Base-by-base conservation (phyloP, 1,284 basidiomycete species). In the Jaminaea rosea region DNA sequence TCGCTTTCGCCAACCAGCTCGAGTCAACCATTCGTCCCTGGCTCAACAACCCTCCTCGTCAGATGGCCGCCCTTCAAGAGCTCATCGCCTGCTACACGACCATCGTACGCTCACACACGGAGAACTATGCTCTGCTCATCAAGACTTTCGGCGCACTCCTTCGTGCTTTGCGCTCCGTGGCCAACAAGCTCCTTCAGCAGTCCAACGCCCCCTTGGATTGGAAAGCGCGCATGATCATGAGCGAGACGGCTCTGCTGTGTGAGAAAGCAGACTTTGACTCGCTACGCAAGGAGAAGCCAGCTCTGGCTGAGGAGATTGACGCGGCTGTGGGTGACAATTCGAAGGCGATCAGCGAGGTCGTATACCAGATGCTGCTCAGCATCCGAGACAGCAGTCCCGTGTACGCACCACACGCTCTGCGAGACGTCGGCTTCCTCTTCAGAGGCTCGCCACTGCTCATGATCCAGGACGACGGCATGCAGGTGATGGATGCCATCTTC, bases 401-500 rank as follows among this genome's bases (percentile, higher is more conserved):
- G 11, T 75, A 87, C 44, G 81, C 83, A 29, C 80, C 81, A 4
- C 80, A 84, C 17, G 79, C 86, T 15, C 69, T 92, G 54, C 72
- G 89, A 60, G 91, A 88, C 64, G 77, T 98, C 26, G 91, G 76
- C 7, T 93, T 87, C 71, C 75, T 98, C 3, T 97, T 91, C 77
- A 84, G 88, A n/a, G 84, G 89, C 5, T 85, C 91, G 60, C 92
- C 93, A 1, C 84, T 84, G 0, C 76, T 96, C 54, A 90, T 97
- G 83, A 86, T 87, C 0, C 76, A 84, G 52, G 82, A 84, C 5
- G 77, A 80, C 10, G 87, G 90, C 0, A 82, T 85, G 0, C 76
- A 76, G n/a, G 85, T 96, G 73, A 92, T 98, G 87, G 86, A 92
- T 69, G 79, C 78, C 1, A 86, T 94, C 41, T 92, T 97, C 63